Percentiles rank a stretch among this genome's conserved stretches.
Conservation (phyloP, 495 filamentous ascomycete genomes). For the Polyplosphaeria fusca region DNA sequence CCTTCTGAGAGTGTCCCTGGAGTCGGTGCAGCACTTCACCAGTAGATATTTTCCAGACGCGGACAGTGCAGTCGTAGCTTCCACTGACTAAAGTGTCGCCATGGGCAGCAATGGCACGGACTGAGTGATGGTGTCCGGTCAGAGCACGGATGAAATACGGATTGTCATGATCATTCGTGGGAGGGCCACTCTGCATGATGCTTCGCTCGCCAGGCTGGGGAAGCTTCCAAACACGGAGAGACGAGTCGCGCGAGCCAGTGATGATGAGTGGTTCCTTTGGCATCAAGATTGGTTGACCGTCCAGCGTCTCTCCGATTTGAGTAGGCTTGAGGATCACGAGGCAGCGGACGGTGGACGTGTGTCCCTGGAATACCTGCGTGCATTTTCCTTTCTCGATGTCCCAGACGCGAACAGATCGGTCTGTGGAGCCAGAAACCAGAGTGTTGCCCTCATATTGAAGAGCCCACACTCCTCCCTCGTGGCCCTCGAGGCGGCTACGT, state of each 20-base stretch:
- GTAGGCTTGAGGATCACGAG: conserved; percentile 90
- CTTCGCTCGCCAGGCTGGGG: conserved; percentile 71
- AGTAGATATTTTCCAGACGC: conserved; percentile 96
- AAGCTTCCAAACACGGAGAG: conserved; percentile 90
- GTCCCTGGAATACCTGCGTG: conserved; percentile 93
- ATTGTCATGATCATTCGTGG: conserved; percentile 77
- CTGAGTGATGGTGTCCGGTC: conserved; percentile 84
- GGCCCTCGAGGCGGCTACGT: conserved; percentile 77
- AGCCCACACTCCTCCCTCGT: conserved; percentile 98
- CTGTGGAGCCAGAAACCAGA: conserved; percentile 92
- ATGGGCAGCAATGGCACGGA: conserved; percentile 95
- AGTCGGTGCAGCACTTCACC: conserved; percentile 87
- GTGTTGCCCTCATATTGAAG: conserved; percentile 94
- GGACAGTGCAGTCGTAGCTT: conserved; percentile 93
- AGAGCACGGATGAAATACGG: conserved; percentile 91
- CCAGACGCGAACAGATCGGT: conserved; percentile 95
- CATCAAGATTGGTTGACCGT: conserved; percentile 81
- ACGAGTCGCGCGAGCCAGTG: conserved; percentile 93
- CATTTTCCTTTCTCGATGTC: conserved; percentile 89
- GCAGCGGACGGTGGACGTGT: conserved; percentile 95
- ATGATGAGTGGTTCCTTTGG: conserved; percentile 92
- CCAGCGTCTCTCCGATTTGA: conserved; percentile 63
- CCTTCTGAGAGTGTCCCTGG: conserved; percentile 84
- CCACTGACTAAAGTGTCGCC: conserved; percentile 97
- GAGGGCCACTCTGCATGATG: conserved; percentile 72